These are phyloP conservation scores for Mycena haematopus DNA, from an alignment of 768 basidiomycete species.

Conservation along the genomic window DNA sequence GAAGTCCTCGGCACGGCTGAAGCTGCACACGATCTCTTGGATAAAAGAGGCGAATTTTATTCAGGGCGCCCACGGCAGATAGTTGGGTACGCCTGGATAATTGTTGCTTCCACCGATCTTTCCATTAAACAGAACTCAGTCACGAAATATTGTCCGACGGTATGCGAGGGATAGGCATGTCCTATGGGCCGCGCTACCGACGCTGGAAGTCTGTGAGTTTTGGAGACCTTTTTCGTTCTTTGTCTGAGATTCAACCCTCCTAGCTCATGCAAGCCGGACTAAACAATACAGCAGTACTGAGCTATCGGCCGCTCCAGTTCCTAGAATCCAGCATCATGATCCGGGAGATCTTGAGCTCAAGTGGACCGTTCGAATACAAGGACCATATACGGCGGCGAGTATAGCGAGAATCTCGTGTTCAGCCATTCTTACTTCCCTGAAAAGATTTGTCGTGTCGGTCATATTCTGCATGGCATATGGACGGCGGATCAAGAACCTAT, in stretches of 20 bases:
- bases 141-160: constrained; percentile 41
- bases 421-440: background rate
- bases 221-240: background rate
- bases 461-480: constrained; percentile 10
- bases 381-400: constrained; percentile 12
- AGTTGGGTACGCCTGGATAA: constrained; percentile 33
- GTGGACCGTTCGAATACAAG: background rate
- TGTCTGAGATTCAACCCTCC: background rate
- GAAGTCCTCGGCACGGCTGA: constrained; percentile 38
- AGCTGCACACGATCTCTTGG: constrained; percentile 40
- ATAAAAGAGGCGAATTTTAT: constrained; percentile 42
- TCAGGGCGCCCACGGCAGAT: constrained; percentile 42
- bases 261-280: constrained; percentile 15
- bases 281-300: constrained; percentile 14
- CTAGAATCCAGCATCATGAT: constrained; percentile 19
- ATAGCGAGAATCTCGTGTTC: background rate
- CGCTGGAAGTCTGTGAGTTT: constrained; percentile 41
- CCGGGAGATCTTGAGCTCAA: constrained; percentile 11
- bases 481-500: background rate
- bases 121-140: constrained; percentile 14
- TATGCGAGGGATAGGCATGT: constrained; percentile 42
- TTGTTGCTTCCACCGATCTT: background rate
- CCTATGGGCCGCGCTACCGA: constrained; percentile 40
- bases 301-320: constrained; percentile 23
- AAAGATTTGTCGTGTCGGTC: constrained; percentile 6